Base-by-base conservation (phyloP, 2,329 filamentous ascomycete species). In the Phoma sp. region DNA sequence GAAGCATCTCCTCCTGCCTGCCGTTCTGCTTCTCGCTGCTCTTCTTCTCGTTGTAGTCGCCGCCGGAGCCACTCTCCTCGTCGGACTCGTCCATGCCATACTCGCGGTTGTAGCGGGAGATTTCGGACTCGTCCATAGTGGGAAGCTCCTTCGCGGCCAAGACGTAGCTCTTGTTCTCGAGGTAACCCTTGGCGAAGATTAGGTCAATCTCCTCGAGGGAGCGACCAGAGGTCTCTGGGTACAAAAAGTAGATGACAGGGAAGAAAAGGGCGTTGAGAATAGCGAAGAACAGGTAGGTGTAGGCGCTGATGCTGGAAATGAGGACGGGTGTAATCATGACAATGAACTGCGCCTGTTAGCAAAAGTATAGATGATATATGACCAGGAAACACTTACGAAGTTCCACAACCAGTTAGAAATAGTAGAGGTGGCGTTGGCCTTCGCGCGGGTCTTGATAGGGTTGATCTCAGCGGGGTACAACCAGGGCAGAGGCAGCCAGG, bases 401-500 rank as follows among this genome's bases (percentile, higher is more conserved):
- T 84, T 84, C 71, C 82, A 84, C 2, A 83, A 70, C 82, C 82
- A 85, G 73, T 84, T 84, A 29, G 76, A 77, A 68, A 78, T 80
- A 5, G 81, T 84, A 0, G 80, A 82, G 8, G 84, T 73, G 1
- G 82, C 81, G 65, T 84, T 84, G 36, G 81, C 82, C 74, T 84
- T 84, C 36, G 81, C 80, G 43, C 82, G 77, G 6, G 81, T 84
- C 70, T 81, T 81, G 68, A 84, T 78, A 6, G 82, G 82, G 51
- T 81, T 83, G 65, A 83, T 73, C 58, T 83, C 83, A 43, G 82
- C 79, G 0, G 81, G 69, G 58, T 74, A 86, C 72, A 74, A 61
- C 86, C 85, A 89, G 0, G 86, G 86, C 22, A 88, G 79, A 15
- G 86, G 85, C 6, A 88, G 70, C 81, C 85, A 88, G 0, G 84